phyloP scores from a whole-genome alignment of 148 eudicot genomes.

The Agrostemma githago region DNA sequence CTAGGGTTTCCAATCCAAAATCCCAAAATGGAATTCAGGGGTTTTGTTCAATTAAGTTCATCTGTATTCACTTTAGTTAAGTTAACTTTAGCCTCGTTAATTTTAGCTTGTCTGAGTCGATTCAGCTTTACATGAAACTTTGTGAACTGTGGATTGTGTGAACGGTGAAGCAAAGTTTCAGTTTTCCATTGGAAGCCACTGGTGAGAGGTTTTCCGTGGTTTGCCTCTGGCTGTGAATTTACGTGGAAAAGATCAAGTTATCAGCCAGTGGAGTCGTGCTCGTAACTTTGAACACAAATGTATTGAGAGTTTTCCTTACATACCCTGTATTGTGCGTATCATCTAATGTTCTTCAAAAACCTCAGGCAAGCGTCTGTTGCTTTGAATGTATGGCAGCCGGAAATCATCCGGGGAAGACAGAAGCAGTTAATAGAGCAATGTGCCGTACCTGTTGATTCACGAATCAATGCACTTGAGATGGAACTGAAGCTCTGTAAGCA shows the following conservation, averaged over 20 bases:
- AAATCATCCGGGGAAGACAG: slow-evolving; percentile 61
- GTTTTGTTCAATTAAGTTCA: too few relatives aligned
- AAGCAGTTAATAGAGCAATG: slow-evolving; percentile 76
- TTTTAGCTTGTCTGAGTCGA: too few relatives aligned
- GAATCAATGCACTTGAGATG: slow-evolving; percentile 72
- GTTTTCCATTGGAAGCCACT: too few relatives aligned
- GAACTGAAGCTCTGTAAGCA: slow-evolving; percentile 86
- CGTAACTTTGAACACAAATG: background rate
- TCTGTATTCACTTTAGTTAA: too few relatives aligned
- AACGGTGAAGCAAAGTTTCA: too few relatives aligned
- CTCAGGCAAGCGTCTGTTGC: slow-evolving; percentile 85
- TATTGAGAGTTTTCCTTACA: background rate
- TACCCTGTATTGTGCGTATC: background rate
- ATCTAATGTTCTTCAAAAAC: slow-evolving; percentile 1
- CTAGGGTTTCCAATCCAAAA: too few relatives aligned
- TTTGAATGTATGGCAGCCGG: slow-evolving; percentile 93
- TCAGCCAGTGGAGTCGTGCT: background rate
- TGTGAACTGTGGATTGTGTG: too few relatives aligned
- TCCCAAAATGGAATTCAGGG: too few relatives aligned
- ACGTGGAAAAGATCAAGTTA: background rate
- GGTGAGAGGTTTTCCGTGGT: too few relatives aligned
- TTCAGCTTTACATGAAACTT: too few relatives aligned
- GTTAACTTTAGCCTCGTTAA: too few relatives aligned
- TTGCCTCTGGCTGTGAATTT: background rate
- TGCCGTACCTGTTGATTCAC: slow-evolving; percentile 58